Evolutionary conservation across 192 early-diverging fungal genomes (phyloP), one percentile per base, ranked within the genome.

Genomic region (Umbelopsis vinacea): DNA sequence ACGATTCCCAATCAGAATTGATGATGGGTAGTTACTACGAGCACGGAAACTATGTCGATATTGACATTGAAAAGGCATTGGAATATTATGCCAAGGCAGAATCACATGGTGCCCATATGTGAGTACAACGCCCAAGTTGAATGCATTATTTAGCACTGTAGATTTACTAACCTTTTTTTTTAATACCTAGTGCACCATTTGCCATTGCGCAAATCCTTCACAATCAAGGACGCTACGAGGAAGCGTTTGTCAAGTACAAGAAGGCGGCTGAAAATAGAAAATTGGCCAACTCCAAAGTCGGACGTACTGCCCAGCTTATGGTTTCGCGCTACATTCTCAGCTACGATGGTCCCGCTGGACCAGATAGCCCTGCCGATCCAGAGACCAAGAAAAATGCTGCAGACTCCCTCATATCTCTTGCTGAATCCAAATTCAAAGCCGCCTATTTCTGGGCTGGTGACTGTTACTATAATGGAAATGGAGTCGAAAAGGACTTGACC

Each of bases 1-100:
- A 72, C 14, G 79, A 84, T 33, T 14, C 45, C 22, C 55, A 74
- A 24, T 82, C 84, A 15, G 50, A 66, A 35, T 26, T 79, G 46
- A 74, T 70, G 21, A 37, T 86, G 6, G 84, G 76, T 3, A 74
- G 67, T 19, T 73, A 73, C 48, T 84, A 83, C 50, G 74, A 85
- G 45, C 52, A 83, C 67, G 84, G 84, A 22, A 40, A 72, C 21
- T 69, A 71, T 33, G 84, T 86, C 37, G 46, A 40, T 14, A 46
- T 66, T 33, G 68, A 84, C 46, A 52, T 69, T 4, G 74, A 57
- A n/a, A 38, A 70, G 7, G 70, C 77, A 35, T 52, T 71, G 14
- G 46, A 69, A 14, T 74, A 74, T 38, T 79, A 72, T 35, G 69
- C 66, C 23, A 76, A 76, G 52, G 74, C 81, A n/a, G 55, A 70